Evolutionary conservation across 2,329 filamentous ascomycete genomes (phyloP).

Genomic region (Claviceps spartinae): DNA sequence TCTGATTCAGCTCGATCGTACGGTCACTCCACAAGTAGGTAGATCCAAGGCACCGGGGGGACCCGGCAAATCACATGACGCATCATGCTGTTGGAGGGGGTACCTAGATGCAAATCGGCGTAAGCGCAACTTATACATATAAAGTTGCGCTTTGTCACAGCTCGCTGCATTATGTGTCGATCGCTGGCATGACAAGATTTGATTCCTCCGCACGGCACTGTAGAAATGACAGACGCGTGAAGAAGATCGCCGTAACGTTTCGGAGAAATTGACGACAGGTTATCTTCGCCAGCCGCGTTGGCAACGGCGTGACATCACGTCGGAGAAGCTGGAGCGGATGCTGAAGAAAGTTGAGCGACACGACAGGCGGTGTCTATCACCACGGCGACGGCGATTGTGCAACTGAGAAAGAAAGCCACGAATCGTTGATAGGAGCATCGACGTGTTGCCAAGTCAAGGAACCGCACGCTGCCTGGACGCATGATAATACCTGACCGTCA

Average conservation of each 20-base stretch:
- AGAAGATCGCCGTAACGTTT: too few relatives aligned
- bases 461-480: neutral
- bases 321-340: neutral
- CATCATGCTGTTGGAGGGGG: neutral
- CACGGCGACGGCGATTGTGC: neutral
- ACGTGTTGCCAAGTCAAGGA: neutral
- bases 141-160: too few relatives aligned
- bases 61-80: neutral
- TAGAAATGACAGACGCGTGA: too few relatives aligned
- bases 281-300: too few relatives aligned
- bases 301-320: too few relatives aligned
- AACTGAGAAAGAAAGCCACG: neutral
- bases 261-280: too few relatives aligned
- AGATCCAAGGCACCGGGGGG: neutral
- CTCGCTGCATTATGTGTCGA: too few relatives aligned
- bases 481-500: neutral
- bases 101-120: neutral
- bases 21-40: neutral
- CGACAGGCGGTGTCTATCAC: neutral
- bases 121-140: too few relatives aligned
- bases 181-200: too few relatives aligned
- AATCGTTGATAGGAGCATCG: neutral
- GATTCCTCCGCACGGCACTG: too few relatives aligned
- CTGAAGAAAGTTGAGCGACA: neutral
- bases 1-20: too few relatives aligned